A percentile compares a stretch with the other conserved stretches of the same genome.
These are phyloP conservation scores for Calocybe cyanea DNA, from an alignment of 768 basidiomycete genomes.

Conservation along the genomic window DNA sequence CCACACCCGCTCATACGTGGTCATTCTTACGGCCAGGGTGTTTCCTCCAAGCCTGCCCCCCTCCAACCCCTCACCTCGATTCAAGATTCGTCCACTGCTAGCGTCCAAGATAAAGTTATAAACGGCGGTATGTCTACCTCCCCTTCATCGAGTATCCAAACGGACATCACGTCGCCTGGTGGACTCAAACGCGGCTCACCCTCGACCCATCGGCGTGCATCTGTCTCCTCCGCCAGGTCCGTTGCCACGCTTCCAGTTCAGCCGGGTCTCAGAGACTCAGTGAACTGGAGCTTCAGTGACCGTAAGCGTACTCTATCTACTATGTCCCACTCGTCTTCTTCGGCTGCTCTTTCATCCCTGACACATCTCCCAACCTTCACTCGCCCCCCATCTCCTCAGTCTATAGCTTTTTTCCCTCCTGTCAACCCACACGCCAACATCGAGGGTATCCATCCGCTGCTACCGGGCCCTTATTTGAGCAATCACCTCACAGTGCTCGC, in stretches of 20 bases:
- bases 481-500: constrained; percentile 68
- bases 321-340: constrained; percentile 50
- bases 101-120: constrained; percentile 31
- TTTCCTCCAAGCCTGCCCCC: constrained; percentile 45
- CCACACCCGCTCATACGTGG: constrained; percentile 80
- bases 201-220: constrained; percentile 36
- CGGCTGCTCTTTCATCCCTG: constrained; percentile 55
- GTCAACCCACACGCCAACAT: constrained; percentile 49
- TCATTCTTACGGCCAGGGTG: constrained; percentile 55
- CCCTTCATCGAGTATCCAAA: constrained; percentile 27
- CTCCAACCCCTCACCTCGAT: constrained; percentile 62
- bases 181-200: constrained; percentile 21
- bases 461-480: constrained; percentile 68
- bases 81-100: constrained; percentile 40
- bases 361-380: constrained; percentile 49
- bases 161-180: constrained; percentile 23
- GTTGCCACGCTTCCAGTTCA: constrained; percentile 53
- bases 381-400: constrained; percentile 42
- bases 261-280: constrained; percentile 28
- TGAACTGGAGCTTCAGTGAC: constrained; percentile 27
- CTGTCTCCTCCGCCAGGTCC: constrained; percentile 56
- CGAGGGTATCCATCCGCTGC: constrained; percentile 63
- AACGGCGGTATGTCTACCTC: constrained; percentile 26
- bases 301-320: constrained; percentile 55
- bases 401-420: constrained; percentile 62